Evolutionary conservation across 768 basidiomycete genomes (phyloP), one percentile per base, ranked within the genome.

Genomic region (Termitomyces sp.): DNA sequence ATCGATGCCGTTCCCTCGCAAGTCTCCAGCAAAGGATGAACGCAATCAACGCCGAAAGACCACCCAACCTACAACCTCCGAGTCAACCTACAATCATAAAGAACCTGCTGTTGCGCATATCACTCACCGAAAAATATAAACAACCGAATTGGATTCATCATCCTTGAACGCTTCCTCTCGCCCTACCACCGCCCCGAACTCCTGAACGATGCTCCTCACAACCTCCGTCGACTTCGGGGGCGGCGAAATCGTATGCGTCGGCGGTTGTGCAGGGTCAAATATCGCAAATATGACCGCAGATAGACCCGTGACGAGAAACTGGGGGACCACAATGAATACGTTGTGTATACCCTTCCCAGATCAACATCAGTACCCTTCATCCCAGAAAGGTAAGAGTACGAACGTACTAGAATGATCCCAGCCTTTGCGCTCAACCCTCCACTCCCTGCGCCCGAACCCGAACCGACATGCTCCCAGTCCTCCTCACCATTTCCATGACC

Each of bases 311-410:
- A 95, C 88, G 41, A 98, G 78, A 72, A 98, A 95, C 66, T 98
- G 96, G 0, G 96, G 96, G 7, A 97, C 74, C 58, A 98, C 96
- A 60, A 98, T 77, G 71, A 90, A 96, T 58, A 97, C 82, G 66
- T 97, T 98, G 71, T 98, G 94, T 53, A 98, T 96, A 41, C 96
- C 94, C 92, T 94, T 44, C 20, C 40, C 16, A 38, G 1, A 24
- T 26, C 32, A 28, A 28, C 13, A 16, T 49, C 41, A 55, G 26
- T 44, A 55, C 26, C 10, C 53, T 55, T 40, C 35, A n/a, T 41
- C 40, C 2, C 24, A 35, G 28, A 55, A 41, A 11, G 33, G 56
- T 11, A 41, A 46, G 52, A 35, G 8, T 20, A 24, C 45, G 49
- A 49, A 78, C 86, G 58, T 62, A 92, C 90, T 58, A 94, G 72